Base-by-base conservation (phyloP, 2,329 filamentous ascomycete genomes). In the Fusarium illudens region DNA sequence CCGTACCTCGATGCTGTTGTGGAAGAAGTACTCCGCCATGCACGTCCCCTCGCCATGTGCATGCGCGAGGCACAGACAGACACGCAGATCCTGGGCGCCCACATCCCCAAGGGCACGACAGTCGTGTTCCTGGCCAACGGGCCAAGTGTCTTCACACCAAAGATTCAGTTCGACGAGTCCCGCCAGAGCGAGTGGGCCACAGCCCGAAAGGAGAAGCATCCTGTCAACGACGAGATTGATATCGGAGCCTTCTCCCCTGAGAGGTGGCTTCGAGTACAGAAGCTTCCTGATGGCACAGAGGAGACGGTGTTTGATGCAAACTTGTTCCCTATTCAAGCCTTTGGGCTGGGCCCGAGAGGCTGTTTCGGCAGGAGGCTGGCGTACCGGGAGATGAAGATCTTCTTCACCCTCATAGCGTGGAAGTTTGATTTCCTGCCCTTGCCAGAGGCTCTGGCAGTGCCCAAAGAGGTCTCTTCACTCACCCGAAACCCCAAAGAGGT, bases 311-410 rank as follows among this genome's bases (percentile, higher is more conserved):
- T 77, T 37, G 75, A 79, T 44, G 53, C 72, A 0, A 62, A 68
- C 13, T 73, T 77, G 0, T 78, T 79, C 0, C 79, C 79, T 0
- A 49, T 65, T 2, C 67, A 80, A 6, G 59, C 76, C 0, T 82
- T 82, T 61, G 77, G 80, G 0, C 12, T 76, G 1, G 80, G 80
- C 0, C 64, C 73, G 0, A 60, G 80, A 1, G 75, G 75, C 0
- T 82, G 80, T 39, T 82, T 73, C n/a, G 80, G 80, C 0, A 73
- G 71, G 39, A 70, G 62, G 20, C 62, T 77, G 27, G 76, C 72
- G 2, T 75, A 75, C 8, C 60, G 77, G 4, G 69, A 77, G 67
- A 61, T 77, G 48, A 70, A 68, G 29, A 68, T 78, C 25, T 61
- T 75, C 4, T 65, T 73, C 27, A 69, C 73, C 4, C 56, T 78